Conservation (phyloP, 163 green algal genomes). For the Scenedesmus sp. region DNA sequence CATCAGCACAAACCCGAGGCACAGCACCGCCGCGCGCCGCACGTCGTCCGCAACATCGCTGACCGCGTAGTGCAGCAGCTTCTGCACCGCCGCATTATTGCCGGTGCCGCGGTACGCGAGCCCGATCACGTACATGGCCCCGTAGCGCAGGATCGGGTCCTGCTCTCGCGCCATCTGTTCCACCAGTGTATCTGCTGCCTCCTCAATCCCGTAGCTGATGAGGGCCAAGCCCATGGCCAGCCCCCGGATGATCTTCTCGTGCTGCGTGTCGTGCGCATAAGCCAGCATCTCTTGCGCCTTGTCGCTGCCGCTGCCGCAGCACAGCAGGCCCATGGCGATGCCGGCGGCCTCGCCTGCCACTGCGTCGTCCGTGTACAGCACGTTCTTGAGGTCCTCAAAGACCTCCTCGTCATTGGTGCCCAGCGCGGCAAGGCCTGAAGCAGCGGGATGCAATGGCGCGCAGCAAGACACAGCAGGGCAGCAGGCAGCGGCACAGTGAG, state of each 20-base stretch:
- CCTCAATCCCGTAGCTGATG: conserved; percentile 91
- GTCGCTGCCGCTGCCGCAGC: conserved; percentile 85
- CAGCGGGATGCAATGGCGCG: too few species aligned
- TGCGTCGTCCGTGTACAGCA: conserved; percentile 95
- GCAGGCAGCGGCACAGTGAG: too few species aligned
- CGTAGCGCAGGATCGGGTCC: conserved; percentile 97
- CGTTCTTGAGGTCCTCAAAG: conserved; percentile 96
- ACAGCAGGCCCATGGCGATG: conserved; percentile 94
- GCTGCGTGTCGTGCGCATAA: conserved; percentile 98
- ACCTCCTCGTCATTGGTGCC: conserved; percentile 90
- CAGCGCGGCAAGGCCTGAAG: conserved; percentile 84
- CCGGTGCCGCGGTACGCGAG: conserved; percentile 96
- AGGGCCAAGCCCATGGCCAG: conserved; percentile 63
- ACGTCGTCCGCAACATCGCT: conserved; percentile 98
- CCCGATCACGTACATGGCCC: conserved; percentile 94
- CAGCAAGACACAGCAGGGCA: too few species aligned
- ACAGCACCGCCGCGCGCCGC: conserved; percentile 92
- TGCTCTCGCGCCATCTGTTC: conserved; percentile 80
- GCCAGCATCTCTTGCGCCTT: conserved; percentile 94
- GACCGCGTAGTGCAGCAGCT: conserved; percentile 98
- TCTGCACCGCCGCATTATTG: conserved; percentile 96
- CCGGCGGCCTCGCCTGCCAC: conserved; percentile 96
- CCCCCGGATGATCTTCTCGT: conserved; percentile 99
- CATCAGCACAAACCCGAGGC: conserved; percentile 97
- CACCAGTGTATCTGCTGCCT: conserved; percentile 84